These are phyloP conservation scores for Solanum sejunctum DNA, from an alignment of 257 asterid genomes.

Conservation along the genomic window DNA sequence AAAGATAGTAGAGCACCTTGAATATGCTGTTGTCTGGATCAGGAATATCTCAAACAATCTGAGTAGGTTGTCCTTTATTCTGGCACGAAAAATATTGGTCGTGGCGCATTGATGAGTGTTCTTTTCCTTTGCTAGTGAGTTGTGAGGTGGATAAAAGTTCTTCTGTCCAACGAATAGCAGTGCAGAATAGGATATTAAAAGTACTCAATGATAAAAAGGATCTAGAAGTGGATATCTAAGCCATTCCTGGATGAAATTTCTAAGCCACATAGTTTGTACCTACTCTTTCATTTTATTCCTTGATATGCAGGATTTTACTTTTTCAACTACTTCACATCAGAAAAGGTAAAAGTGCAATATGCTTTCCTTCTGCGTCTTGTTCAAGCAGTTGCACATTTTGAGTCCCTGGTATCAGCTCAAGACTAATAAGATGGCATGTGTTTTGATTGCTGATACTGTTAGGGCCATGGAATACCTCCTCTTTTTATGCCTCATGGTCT, in stretches of 20 bases:
- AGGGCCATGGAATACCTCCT: not conserved
- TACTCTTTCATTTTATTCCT: not conserved
- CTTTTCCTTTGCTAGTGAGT: not conserved
- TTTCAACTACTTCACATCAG: not conserved
- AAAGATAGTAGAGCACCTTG: not conserved
- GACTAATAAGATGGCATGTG: not conserved
- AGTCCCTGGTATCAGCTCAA: not conserved
- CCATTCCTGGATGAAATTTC: not conserved
- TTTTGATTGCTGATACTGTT: not conserved
- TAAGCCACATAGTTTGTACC: not conserved
- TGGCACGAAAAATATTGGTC: not conserved
- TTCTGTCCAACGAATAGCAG: not conserved
- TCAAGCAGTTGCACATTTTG: not conserved
- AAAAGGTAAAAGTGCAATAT: conserved; percentile 1
- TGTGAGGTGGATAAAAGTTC: conserved; percentile 1
- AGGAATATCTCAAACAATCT: not conserved
- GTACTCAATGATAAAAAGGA: not conserved
- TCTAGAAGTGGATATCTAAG: not conserved
- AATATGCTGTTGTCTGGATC: not conserved
- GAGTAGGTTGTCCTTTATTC: not conserved
- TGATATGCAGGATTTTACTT: conserved; percentile 1
- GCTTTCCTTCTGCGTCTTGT: not conserved
- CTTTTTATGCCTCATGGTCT: not conserved
- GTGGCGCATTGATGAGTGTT: not conserved
- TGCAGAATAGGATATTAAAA: not conserved